Evolutionary conservation across 75 land plant genomes (phyloP).

Genomic region (Pinus albicaulis): DNA sequence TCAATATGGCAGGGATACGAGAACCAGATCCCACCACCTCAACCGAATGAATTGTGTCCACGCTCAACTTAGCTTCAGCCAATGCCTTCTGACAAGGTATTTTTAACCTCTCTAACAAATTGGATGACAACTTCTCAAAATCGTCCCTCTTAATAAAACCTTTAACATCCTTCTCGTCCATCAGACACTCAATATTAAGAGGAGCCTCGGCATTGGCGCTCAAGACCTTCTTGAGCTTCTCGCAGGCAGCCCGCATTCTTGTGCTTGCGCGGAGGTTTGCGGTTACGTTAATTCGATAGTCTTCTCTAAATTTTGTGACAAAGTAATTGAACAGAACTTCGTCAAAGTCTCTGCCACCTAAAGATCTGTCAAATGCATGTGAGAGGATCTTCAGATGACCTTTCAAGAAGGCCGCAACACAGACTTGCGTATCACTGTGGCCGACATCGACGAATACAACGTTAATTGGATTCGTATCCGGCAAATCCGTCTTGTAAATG

Average conservation of each 20-base stretch:
- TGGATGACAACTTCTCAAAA: conserved; percentile 69
- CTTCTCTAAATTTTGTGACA: conserved; percentile 60
- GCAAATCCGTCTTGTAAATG: conserved; percentile 84
- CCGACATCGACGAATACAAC: conserved; percentile 92
- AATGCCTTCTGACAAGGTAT: conserved; percentile 73
- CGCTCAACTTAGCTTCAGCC: conserved; percentile 49
- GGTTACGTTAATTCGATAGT: conserved; percentile 59
- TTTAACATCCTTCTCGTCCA: conserved; percentile 92
- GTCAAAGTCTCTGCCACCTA: conserved; percentile 90
- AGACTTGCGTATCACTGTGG: conserved; percentile 84
- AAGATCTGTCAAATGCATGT: conserved; percentile 69
- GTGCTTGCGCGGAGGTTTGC: conserved; percentile 65
- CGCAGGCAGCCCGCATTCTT: conserved; percentile 68
- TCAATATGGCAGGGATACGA: conserved; percentile 78
- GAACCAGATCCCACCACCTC: conserved; percentile 99
- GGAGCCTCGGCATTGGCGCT: conserved; percentile 90
- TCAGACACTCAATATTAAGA: conserved; percentile 78
- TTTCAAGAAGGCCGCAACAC: conserved; percentile 75
- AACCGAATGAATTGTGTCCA: conserved; percentile 57
- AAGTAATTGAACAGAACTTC: conserved; percentile 71
- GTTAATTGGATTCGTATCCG: conserved; percentile 65
- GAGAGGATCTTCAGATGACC: conserved; percentile 75
- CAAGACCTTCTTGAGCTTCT: conserved; percentile 79
- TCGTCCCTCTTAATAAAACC: conserved; percentile 91
- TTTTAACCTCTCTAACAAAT: conserved; percentile 59